These are phyloP conservation scores for Candida vartiovaarae DNA, from an alignment of 805 yeast species.

Conservation along the genomic window DNA sequence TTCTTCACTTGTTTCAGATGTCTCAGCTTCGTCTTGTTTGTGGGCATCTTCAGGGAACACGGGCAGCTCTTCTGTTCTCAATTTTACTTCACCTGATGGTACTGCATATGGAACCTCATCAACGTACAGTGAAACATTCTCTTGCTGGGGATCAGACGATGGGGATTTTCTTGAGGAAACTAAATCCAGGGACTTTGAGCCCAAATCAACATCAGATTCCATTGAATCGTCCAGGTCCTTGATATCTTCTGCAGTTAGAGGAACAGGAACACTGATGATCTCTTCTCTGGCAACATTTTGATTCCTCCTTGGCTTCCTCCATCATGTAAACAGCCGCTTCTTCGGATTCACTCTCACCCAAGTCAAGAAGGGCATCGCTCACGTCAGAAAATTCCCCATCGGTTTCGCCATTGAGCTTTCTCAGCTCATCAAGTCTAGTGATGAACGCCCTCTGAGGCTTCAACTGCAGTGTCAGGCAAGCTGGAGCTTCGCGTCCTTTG, in stretches of 20 bases:
- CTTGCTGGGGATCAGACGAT: too few species aligned
- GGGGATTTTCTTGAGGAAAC: too few species aligned
- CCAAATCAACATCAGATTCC: neutral
- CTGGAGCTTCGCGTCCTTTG: constrained; percentile 4
- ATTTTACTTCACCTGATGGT: too few species aligned
- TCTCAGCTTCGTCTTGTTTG: too few species aligned
- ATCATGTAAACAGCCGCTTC: neutral
- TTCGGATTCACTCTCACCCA: neutral
- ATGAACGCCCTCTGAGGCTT: constrained; percentile 11
- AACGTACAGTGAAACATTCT: too few species aligned
- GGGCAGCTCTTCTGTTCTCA: too few species aligned
- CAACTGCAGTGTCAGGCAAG: constrained; percentile 11
- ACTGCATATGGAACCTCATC: too few species aligned
- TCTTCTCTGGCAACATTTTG: neutral
- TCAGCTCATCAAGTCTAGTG: constrained; percentile 9
- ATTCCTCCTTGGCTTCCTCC: neutral
- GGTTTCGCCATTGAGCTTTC: neutral
- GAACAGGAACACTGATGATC: neutral
- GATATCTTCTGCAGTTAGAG: neutral
- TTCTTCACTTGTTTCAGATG: too few species aligned
- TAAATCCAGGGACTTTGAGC: too few species aligned
- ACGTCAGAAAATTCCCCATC: neutral
- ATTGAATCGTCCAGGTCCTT: neutral
- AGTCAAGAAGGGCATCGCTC: neutral
- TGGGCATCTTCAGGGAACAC: too few species aligned